Evolutionary conservation across 2,329 filamentous ascomycete species (phyloP), one percentile per base, ranked within the genome.

Genomic region (Beauveria caledonica): DNA sequence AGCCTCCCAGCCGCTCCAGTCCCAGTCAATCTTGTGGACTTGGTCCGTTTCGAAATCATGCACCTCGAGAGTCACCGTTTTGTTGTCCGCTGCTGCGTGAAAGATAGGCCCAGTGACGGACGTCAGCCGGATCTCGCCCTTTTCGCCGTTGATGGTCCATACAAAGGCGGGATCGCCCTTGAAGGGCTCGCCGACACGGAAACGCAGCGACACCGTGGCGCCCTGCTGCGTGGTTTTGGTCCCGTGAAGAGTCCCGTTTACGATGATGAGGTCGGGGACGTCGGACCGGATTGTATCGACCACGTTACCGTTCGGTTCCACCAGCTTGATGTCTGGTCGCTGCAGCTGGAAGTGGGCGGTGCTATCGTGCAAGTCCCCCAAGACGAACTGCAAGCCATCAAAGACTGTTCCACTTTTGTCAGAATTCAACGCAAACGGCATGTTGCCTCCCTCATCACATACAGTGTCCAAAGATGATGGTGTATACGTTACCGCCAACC

Each of bases 111-210:
- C 71, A 0, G 64, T 68, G 5, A 63, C 62, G 0, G 72, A 67
- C 0, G 68, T 70, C 0, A 82, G 64, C 15, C 76, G 69, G 4
- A 83, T 71, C 68, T 83, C 80, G 0, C 80, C 80, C 62, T 75
- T 77, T 56, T 80, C 76, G 21, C 82, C 81, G 49, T 77, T 72
- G 44, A 86, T 76, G 7, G 72, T 75, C 78, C 81, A 85, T 0
- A 75, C 68, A 0, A 81, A 66, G 2, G 70, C 72, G 0, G 78
- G 73, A 0, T 78, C 75, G 1, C 72, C 77, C 0, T 76, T 76
- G 66, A 83, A 83, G 0, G 77, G 73, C 17, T 76, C 73, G 0
- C 81, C 81, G 15, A 76, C 74, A 3, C 78, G 76, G 63, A 79
- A 75, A 5, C 75, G 74, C n/a, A 77, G 63, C 0, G 74, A 73